These are phyloP conservation scores for Penicillium waksmanii DNA, from an alignment of 495 filamentous ascomycete genomes.

Conservation along the genomic window DNA sequence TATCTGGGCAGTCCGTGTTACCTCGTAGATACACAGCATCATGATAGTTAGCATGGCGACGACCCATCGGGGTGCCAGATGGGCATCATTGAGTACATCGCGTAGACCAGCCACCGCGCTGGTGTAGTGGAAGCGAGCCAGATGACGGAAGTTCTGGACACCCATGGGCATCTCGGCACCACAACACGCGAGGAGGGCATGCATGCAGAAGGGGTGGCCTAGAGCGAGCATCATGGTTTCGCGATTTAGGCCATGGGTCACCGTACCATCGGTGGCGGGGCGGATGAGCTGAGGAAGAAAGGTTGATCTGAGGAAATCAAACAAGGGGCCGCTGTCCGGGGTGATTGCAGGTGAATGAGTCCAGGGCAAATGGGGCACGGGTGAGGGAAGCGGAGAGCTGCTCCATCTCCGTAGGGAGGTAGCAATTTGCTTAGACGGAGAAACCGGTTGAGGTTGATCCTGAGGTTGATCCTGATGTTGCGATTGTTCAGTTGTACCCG, in stretches of 20 bases:
- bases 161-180: slow-evolving; percentile 27
- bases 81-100: not conserved
- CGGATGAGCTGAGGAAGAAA: slow-evolving; percentile 27
- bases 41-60: slow-evolving; percentile 20
- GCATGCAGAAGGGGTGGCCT: slow-evolving; percentile 21
- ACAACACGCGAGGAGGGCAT: slow-evolving; percentile 30
- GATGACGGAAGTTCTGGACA: slow-evolving; percentile 2
- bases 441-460: not conserved
- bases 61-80: slow-evolving; percentile 6
- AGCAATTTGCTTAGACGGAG: not conserved
- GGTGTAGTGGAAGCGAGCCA: slow-evolving; percentile 22
- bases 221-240: slow-evolving; percentile 21
- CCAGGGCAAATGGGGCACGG: not conserved
- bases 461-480: not conserved
- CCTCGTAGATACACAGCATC: slow-evolving; percentile 32
- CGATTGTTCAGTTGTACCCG: not conserved
- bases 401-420: not conserved
- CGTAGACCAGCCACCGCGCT: slow-evolving; percentile 19
- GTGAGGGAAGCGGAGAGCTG: not conserved
- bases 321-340: slow-evolving; percentile 16
- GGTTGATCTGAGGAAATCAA: slow-evolving; percentile 22
- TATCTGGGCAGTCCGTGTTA: not conserved
- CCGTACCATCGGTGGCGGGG: slow-evolving; percentile 11
- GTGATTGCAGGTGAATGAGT: slow-evolving; percentile 16
- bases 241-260: slow-evolving; percentile 17